A percentile compares a stretch with the other conserved stretches of the same genome.
Evolutionary conservation across 2,329 filamentous ascomycete species (phyloP).

Genomic region (Pyrenochaeta sp.): DNA sequence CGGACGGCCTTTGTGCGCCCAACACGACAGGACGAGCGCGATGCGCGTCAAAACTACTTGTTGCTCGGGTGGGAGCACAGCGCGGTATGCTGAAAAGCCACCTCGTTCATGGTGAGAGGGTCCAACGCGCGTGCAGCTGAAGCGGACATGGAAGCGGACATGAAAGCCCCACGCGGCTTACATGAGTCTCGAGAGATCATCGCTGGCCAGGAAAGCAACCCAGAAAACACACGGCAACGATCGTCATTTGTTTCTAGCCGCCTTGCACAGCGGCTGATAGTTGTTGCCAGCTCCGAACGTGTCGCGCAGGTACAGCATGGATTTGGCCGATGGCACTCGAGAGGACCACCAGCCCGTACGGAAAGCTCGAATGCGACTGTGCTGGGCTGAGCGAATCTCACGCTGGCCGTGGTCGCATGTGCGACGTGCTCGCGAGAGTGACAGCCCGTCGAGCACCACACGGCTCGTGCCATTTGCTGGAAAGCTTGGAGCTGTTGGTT

Average conservation of each 20-base stretch:
- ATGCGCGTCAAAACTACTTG: neutral
- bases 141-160: conserved; percentile 4
- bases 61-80: neutral
- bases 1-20: neutral
- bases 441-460: conserved; percentile 17
- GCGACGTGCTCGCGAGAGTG: conserved; percentile 13
- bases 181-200: neutral
- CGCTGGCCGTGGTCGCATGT: conserved; percentile 2
- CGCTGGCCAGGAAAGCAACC: neutral
- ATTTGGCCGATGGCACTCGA: conserved; percentile 6
- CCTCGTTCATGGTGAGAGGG: conserved; percentile 21
- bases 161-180: conserved; percentile 12
- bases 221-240: conserved; percentile 5
- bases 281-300: conserved; percentile 7
- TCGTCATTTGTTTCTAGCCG: conserved; percentile 14
- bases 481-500: conserved; percentile 13
- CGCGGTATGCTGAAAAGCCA: conserved; percentile 6
- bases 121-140: conserved; percentile 13
- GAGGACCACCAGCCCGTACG: conserved; percentile 11
- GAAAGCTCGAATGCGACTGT: conserved; percentile 18
- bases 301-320: conserved; percentile 7
- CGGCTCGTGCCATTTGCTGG: conserved; percentile 12
- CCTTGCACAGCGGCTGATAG: conserved; percentile 23
- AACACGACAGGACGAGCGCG: neutral
- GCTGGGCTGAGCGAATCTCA: conserved; percentile 17